Percentiles rank a stretch among this genome's conserved stretches.
phyloP scores from a whole-genome alignment of 306 rosid species.

The Cucurbita argyrosperma region DNA sequence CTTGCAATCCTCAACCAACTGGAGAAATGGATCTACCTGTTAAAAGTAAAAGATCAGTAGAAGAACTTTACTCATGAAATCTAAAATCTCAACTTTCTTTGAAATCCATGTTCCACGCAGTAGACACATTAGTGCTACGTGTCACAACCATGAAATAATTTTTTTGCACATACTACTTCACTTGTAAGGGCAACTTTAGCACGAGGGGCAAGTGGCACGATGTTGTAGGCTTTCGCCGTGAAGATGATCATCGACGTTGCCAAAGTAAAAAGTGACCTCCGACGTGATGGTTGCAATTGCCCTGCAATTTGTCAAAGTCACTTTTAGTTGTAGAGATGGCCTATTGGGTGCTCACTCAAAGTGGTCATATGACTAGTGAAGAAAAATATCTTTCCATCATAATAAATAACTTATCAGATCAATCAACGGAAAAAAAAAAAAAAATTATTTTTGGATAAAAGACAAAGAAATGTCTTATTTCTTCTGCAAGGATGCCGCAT shows the following conservation, averaged over 20 bases:
- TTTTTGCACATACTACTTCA: slow-evolving; percentile 24
- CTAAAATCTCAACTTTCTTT: not conserved
- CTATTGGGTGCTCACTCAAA: not conserved
- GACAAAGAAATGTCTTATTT: not conserved
- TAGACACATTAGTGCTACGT: not conserved
- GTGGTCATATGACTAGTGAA: not conserved
- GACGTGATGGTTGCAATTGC: slow-evolving; percentile 44
- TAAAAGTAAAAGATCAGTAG: not conserved
- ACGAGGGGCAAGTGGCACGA: slow-evolving; percentile 32
- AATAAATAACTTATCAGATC: not conserved
- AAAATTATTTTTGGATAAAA: not conserved
- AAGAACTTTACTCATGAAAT: not conserved
- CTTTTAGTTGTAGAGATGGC: slow-evolving; percentile 8
- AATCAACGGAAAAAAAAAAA: not conserved
- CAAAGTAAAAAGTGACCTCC: slow-evolving; percentile 67
- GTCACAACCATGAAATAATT: not conserved
- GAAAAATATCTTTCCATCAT: not conserved
- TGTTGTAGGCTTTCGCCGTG: slow-evolving; percentile 50
- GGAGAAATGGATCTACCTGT: slow-evolving; percentile 72
- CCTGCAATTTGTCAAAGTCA: slow-evolving; percentile 29
- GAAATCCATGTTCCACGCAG: not conserved
- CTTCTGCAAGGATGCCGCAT: not conserved
- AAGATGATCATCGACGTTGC: slow-evolving; percentile 69
- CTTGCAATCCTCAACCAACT: slow-evolving; percentile 51
- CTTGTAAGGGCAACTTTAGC: slow-evolving; percentile 51